phyloP scores from a whole-genome alignment of 257 asterid species.

The Anisodus tanguticus region DNA sequence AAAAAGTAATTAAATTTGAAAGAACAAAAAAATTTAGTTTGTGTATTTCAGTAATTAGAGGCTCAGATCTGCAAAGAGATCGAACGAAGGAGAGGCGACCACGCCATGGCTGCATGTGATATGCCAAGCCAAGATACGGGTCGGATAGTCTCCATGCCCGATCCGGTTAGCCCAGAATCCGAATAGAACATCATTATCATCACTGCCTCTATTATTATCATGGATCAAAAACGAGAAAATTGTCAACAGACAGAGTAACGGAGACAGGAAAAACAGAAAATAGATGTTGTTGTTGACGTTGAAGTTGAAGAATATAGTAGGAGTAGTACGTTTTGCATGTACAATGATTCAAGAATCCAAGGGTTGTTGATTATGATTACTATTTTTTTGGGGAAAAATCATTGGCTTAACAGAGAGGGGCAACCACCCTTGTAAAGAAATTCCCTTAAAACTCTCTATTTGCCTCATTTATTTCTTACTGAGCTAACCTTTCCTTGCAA shows the following conservation, averaged over 20 bases:
- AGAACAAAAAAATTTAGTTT: too few species aligned
- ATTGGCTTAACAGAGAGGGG: slow-evolving; percentile 49
- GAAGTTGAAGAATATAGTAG: background rate
- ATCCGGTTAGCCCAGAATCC: slow-evolving; percentile 13
- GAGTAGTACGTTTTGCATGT: background rate
- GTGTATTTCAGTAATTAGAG: background rate
- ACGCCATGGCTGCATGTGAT: slow-evolving; percentile 23
- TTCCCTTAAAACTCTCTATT: background rate
- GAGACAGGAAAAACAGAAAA: background rate
- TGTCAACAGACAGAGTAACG: background rate
- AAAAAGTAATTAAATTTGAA: too few species aligned
- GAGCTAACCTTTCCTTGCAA: slow-evolving; percentile 17
- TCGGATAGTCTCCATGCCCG: background rate
- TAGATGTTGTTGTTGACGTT: background rate
- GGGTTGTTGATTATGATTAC: background rate
- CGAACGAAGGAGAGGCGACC: background rate
- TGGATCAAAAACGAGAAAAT: background rate
- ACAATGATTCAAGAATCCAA: background rate
- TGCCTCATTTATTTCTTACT: background rate
- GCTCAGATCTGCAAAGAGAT: slow-evolving; percentile 26
- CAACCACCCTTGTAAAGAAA: slow-evolving; percentile 53
- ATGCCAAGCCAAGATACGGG: slow-evolving; percentile 17
- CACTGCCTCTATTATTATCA: slow-evolving; percentile 20
- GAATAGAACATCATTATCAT: background rate
- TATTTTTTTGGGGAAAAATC: background rate